These are phyloP conservation scores for Brassica incana DNA, from an alignment of 345 rosid species.

Conservation along the genomic window DNA sequence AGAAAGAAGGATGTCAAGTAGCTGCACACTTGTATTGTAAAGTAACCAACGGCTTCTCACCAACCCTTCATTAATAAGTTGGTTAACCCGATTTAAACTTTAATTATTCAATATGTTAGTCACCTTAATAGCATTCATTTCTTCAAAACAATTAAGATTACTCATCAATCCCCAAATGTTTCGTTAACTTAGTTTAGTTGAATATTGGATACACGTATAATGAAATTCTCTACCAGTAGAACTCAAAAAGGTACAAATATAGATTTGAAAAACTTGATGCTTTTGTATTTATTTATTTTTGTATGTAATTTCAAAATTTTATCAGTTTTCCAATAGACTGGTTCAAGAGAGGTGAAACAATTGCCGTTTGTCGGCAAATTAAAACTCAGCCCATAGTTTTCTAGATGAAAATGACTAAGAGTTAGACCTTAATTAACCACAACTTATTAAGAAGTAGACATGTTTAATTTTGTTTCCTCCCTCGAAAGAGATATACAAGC, in stretches of 20 bases:
- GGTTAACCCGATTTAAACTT: background rate
- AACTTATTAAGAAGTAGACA: background rate
- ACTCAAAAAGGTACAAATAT: too few species aligned
- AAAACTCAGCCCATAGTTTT: background rate
- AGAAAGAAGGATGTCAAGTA: slow-evolving; percentile 32
- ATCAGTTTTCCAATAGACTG: background rate
- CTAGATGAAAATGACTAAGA: background rate
- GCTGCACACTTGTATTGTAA: slow-evolving; percentile 18
- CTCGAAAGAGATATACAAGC: background rate
- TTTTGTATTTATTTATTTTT: background rate
- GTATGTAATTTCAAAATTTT: too few species aligned
- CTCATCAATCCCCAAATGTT: slow-evolving; percentile 22
- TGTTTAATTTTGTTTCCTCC: background rate
- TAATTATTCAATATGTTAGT: background rate
- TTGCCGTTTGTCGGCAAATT: background rate
- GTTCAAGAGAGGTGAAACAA: background rate
- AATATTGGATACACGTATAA: background rate
- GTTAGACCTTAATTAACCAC: background rate
- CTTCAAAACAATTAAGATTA: background rate
- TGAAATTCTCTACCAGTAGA: background rate
- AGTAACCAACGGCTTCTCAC: slow-evolving; percentile 35
- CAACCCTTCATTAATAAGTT: slow-evolving; percentile 35
- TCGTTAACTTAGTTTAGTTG: background rate
- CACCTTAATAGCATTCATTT: slow-evolving; percentile 16
- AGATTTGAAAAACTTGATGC: background rate